Percentiles rank a stretch among this genome's conserved stretches.
These are phyloP conservation scores for Incumbomyces lentus DNA, from an alignment of 2,329 filamentous ascomycete genomes.

Conservation along the genomic window DNA sequence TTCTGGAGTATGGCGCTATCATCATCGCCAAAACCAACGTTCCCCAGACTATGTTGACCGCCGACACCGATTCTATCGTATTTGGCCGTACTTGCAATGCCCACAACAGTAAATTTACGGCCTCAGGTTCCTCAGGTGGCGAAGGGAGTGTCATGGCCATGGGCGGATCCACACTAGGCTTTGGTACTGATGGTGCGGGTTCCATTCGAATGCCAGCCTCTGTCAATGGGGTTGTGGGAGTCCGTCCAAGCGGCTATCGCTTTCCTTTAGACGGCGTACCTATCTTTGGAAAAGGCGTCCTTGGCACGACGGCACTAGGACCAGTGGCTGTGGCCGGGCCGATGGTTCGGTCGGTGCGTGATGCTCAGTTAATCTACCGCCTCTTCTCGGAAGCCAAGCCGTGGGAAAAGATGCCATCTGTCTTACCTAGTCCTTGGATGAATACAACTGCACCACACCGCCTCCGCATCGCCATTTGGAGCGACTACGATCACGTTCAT, in stretches of 20 bases:
- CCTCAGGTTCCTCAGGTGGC: constrained; percentile 29
- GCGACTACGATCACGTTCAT: no score
- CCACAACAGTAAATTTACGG: constrained; percentile 22
- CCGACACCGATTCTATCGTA: constrained; percentile 31
- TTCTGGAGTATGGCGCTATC: constrained; percentile 35
- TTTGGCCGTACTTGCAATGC: constrained; percentile 34
- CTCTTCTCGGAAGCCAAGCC: no score
- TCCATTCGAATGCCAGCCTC: constrained; percentile 29
- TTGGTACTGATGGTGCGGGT: constrained; percentile 27
- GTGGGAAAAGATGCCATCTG: no score
- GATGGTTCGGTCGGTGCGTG: no score
- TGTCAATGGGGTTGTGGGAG: constrained; percentile 28
- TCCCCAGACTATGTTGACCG: constrained; percentile 42
- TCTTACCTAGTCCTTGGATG: no score
- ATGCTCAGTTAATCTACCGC: no score
- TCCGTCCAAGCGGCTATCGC: constrained; percentile 19
- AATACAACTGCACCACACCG: no score
- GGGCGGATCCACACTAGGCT: constrained; percentile 23
- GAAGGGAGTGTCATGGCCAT: constrained; percentile 28
- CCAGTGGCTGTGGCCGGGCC: neutral
- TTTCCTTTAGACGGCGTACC: neutral
- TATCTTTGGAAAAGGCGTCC: neutral
- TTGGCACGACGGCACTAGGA: neutral
- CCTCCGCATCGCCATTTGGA: no score
- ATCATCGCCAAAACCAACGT: constrained; percentile 43